Evolutionary conservation across 2,329 filamentous ascomycete species (phyloP), one percentile per base, ranked within the genome.

Genomic region (Sclerotinia glacialis): DNA sequence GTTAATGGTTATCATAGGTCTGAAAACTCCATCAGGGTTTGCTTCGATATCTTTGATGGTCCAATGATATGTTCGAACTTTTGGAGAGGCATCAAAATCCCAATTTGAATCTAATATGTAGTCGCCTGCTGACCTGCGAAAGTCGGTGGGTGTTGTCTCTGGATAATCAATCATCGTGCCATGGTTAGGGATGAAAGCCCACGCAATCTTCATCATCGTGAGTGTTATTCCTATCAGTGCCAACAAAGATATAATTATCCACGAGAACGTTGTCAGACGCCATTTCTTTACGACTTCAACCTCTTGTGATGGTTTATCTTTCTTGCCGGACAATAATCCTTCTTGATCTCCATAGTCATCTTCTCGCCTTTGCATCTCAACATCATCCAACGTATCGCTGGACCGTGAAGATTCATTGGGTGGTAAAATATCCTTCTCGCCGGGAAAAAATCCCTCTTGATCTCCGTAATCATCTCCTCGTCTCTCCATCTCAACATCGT

Each of bases 1-100:
- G 74, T 94, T 92, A 78, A 92, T 90, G 47, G 88, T 85, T 63
- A 92, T 84, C 80, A 89, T 84, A 11, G 80, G 81, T 26, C 83
- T 80, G 53, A 77, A 80, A 26, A 86, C 77, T 4, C 84, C 87
- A 71, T 90, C 86, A 0, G 87, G 88, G 64, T 86, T 87, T 52
- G 85, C 80, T 0, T 80, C 78, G 42, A 83, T 83, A 68, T 89
- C 85, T 12, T 78, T 74, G 40, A 91, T 83, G 0, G 79, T 83
- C 86, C 87, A 90, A 68, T 82, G 77, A 72, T 86, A 88, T 69
- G 85, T 81, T 71, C 88, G 81, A 2, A 79, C 81, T 21, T 79
- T 80, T 0, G 83, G 80, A 3, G 79, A 70, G 0, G 83, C 81
- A 23, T 78, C 55, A 68, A 81, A 81, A 67, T 88, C 77, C 88